Percentiles rank a stretch among this genome's conserved stretches.
Conservation (phyloP, 2,329 filamentous ascomycete genomes). For the Fusarium euwallaceae region DNA sequence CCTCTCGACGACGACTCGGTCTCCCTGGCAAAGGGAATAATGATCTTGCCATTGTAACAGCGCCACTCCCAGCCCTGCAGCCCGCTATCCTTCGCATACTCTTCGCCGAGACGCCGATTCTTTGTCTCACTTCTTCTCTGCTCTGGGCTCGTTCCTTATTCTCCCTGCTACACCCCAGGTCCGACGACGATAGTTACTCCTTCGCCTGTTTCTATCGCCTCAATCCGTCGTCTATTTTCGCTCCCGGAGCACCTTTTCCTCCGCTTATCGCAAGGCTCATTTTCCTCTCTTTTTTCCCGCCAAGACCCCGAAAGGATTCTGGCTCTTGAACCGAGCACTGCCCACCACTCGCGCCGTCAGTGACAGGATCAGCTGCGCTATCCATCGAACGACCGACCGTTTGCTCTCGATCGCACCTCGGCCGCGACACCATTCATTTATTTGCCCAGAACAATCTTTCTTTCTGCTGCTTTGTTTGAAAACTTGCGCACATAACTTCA, state of each 20-base stretch:
- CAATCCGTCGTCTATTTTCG: constrained; percentile 21
- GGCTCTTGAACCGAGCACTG: constrained; percentile 32
- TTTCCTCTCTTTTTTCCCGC: constrained; percentile 22
- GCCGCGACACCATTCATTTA: constrained; percentile 44
- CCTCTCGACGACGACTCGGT: constrained; percentile 33
- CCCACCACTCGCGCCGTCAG: constrained; percentile 34
- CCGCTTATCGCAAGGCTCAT: constrained; percentile 19
- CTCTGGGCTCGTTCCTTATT: constrained; percentile 44
- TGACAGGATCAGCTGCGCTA: constrained; percentile 49
- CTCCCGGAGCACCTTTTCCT: constrained; percentile 15
- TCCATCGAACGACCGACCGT: constrained; percentile 43
- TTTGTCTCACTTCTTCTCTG: constrained; percentile 50
- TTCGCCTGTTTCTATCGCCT: constrained; percentile 35
- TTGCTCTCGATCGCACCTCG: constrained; percentile 35
- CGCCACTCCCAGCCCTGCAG: constrained; percentile 42
- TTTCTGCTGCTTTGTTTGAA: constrained; percentile 25
- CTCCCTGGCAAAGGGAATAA: constrained; percentile 42
- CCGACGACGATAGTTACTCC: constrained; percentile 39
- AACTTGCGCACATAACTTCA: constrained; percentile 36
- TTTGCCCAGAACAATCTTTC: constrained; percentile 16
- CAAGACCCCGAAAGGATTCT: constrained; percentile 13
- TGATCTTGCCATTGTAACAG: constrained; percentile 48
- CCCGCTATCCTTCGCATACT: constrained; percentile 42
- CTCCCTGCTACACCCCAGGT: constrained; percentile 45
- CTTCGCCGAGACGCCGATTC: constrained; percentile 47